Evolutionary conservation across 176 grass and related monocot genomes (phyloP), one percentile per base, ranked within the genome.

Genomic region (Typha latifolia): DNA sequence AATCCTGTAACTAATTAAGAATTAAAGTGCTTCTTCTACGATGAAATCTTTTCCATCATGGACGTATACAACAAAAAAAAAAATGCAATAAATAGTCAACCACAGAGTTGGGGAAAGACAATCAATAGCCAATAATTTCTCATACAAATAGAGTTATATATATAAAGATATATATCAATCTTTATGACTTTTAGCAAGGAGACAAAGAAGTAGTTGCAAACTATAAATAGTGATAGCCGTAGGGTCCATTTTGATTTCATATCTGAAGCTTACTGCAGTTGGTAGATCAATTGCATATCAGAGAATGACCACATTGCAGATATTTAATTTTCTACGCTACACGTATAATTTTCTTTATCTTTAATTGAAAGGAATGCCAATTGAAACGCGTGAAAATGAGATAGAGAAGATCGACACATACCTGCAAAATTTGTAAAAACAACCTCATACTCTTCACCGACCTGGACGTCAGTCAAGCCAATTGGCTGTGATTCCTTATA

Each of bases 371-470:
- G 37, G 32, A 68, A 49, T 21, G 20, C 16, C 2, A 68, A 49
- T 12, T 3, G 11, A 13, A 37, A 49, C 1, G 3, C 24, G 12
- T 29, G 14, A 49, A 49, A 12, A 68, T 49, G 12, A 51, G 11
- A 16, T 16, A 50, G 23, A 50, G 12, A 51, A 16, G 12, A 29
- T 37, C 19, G 5, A 43, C 37, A 43, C 37, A 43, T 90, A 96
- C 91, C 92, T 77, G 92, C 92, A 72, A 96, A 96, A 51, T 82
- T 96, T 62, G 92, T 96, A 52, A 89, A 75, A 37, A 91, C 78
- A 14, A 96, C 72, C 74, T 96, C 92, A 67, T 96, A 96, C 67
- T 86, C 82, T 73, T 91, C 80, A 34, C 85, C 92, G 66, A 86
- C 69, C 74, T 64, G 34, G 65, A 96, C 85, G 12, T 96, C 88